phyloP scores from a whole-genome alignment of 1,284 basidiomycete genomes.

The Flammula alnicola region DNA sequence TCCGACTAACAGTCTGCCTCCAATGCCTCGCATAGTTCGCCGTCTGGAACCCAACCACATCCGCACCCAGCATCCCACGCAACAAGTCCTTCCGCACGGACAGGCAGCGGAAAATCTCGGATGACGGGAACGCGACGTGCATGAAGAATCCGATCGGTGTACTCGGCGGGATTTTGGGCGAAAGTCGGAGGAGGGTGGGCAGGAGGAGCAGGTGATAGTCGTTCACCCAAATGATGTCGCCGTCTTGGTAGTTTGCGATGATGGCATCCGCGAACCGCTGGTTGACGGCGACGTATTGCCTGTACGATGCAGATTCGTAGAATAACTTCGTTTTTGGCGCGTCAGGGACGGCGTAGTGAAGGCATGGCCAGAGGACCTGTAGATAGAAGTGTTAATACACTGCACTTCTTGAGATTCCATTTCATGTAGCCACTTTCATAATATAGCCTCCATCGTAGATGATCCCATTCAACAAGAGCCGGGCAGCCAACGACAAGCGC shows the following conservation, averaged over 20 bases:
- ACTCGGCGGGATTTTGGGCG: slow-evolving; percentile 51
- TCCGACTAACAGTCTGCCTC: slow-evolving; percentile 83
- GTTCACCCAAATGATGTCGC: slow-evolving; percentile 87
- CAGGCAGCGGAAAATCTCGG: slow-evolving; percentile 87
- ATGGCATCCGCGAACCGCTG: slow-evolving; percentile 84
- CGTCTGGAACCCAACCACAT: slow-evolving; percentile 80
- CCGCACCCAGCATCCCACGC: slow-evolving; percentile 72
- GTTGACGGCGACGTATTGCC: slow-evolving; percentile 84
- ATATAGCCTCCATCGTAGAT: too few relatives aligned
- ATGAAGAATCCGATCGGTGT: slow-evolving; percentile 88
- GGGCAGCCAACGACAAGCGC: too few relatives aligned
- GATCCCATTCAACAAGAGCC: too few relatives aligned
- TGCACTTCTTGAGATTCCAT: too few relatives aligned
- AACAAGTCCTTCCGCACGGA: slow-evolving; percentile 70
- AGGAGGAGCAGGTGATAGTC: slow-evolving; percentile 89
- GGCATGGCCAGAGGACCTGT: slow-evolving; percentile 88
- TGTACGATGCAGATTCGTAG: slow-evolving; percentile 78
- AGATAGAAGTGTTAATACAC: too few relatives aligned
- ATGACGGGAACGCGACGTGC: slow-evolving; percentile 87
- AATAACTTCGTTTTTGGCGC: slow-evolving; percentile 84
- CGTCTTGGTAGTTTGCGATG: slow-evolving; percentile 73
- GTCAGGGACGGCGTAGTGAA: slow-evolving; percentile 87
- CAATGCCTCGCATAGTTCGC: slow-evolving; percentile 81
- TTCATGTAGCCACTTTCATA: too few relatives aligned
- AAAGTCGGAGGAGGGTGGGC: slow-evolving; percentile 71